These are phyloP conservation scores for Leptographium galeiforme DNA, from an alignment of 2,329 filamentous ascomycete species.

Conservation along the genomic window DNA sequence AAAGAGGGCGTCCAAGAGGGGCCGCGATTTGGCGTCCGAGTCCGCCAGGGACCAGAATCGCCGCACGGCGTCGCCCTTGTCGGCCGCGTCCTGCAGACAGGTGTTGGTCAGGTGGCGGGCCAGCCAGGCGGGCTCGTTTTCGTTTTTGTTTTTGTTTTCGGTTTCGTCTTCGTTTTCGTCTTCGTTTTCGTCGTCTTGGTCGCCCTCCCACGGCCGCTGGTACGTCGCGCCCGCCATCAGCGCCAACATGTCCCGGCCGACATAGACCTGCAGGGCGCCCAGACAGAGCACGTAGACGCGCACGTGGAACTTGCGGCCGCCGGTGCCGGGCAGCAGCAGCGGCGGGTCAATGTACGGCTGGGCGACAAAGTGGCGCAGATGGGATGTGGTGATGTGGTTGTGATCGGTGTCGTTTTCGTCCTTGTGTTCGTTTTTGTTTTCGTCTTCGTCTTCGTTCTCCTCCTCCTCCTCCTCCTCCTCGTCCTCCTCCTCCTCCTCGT, in stretches of 20 bases:
- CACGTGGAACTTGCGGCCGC: constrained; percentile 81
- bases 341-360: constrained; percentile 91
- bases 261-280: constrained; percentile 67
- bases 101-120: constrained; percentile 86
- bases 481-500: constrained; percentile 50
- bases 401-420: constrained; percentile 19
- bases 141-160: constrained; percentile 20
- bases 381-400: constrained; percentile 62
- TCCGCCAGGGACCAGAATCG: constrained; percentile 54
- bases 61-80: constrained; percentile 47
- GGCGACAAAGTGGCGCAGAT: constrained; percentile 89
- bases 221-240: constrained; percentile 76
- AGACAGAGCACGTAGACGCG: constrained; percentile 77
- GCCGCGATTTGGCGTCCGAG: constrained; percentile 1
- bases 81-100: constrained; percentile 59
- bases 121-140: constrained; percentile 33
- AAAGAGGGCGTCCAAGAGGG: constrained; percentile 47
- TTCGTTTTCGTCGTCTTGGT: constrained; percentile 21
- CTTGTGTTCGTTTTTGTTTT: constrained; percentile 12
- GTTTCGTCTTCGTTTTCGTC: constrained; percentile 21
- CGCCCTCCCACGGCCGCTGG: constrained; percentile 40
- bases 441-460: constrained; percentile 30
- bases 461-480: constrained; percentile 69
- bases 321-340: constrained; percentile 51
- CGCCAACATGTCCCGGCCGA: constrained; percentile 84